Conservation (phyloP, 208 protist species). For the Sergeia podlipaevii region DNA sequence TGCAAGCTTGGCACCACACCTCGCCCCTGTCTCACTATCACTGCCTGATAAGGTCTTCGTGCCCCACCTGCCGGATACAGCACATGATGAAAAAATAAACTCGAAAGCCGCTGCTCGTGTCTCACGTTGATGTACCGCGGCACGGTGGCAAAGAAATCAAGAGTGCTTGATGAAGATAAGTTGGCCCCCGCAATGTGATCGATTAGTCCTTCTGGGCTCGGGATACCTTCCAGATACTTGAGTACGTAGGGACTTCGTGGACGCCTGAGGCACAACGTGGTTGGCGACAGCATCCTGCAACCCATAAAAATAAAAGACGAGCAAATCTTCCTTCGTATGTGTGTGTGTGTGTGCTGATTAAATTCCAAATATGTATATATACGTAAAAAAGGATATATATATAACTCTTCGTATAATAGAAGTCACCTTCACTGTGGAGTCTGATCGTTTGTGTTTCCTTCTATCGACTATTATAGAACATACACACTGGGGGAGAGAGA, state of each 20-base stretch:
- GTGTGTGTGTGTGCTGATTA: slow-evolving; percentile 12
- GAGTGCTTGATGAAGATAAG: slow-evolving; percentile 25
- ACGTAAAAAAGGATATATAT: too few relatives aligned
- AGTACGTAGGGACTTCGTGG: slow-evolving; percentile 40
- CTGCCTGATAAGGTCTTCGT: slow-evolving; percentile 57
- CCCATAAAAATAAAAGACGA: neutral
- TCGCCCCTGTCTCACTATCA: slow-evolving; percentile 61
- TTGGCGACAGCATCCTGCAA: neutral
- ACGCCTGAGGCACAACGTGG: slow-evolving; percentile 20
- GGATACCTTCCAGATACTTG: slow-evolving; percentile 77
- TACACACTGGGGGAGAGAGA: too few relatives aligned
- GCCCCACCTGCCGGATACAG: slow-evolving; percentile 71
- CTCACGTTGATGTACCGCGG: slow-evolving; percentile 57
- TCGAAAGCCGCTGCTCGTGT: slow-evolving; percentile 59
- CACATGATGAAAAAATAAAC: slow-evolving; percentile 78
- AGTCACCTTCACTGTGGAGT: too few relatives aligned
- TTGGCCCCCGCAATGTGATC: slow-evolving; percentile 80
- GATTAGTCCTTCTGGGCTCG: slow-evolving; percentile 42
- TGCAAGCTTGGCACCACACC: slow-evolving; percentile 12
- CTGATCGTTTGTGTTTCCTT: too few relatives aligned
- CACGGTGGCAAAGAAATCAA: slow-evolving; percentile 52
- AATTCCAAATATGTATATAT: neutral
- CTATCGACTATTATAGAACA: too few relatives aligned
- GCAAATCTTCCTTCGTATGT: slow-evolving; percentile 1
- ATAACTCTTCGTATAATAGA: too few relatives aligned